Conservation (phyloP, 148 eudicot genomes). For the Camellia lanceoleosa region DNA sequence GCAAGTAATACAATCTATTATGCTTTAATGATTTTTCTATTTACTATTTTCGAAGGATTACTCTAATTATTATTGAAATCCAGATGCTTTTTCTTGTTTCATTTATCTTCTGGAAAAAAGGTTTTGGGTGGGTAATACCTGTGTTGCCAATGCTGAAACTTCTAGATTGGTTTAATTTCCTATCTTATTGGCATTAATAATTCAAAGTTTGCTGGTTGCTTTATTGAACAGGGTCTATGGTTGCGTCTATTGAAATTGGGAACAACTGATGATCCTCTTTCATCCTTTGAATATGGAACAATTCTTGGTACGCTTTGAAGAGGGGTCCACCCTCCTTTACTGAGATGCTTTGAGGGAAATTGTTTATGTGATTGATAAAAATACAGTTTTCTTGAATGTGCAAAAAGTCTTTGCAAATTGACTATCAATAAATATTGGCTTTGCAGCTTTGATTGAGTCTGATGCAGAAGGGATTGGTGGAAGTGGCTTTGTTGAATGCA, state of each 20-base stretch:
- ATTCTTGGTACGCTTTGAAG: slow-evolving; percentile 61
- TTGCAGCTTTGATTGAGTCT: slow-evolving; percentile 95
- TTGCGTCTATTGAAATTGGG: slow-evolving; percentile 91
- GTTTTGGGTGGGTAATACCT: not conserved
- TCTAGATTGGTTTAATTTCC: not conserved
- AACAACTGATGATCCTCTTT: slow-evolving; percentile 93
- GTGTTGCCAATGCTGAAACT: not conserved
- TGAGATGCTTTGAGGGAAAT: not conserved
- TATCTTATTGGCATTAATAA: slow-evolving; percentile 8
- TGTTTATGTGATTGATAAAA: not conserved
- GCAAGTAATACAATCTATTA: not conserved
- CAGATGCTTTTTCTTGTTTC: not conserved
- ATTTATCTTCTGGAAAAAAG: not conserved
- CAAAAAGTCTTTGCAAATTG: slow-evolving; percentile 2
- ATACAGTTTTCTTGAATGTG: not conserved
- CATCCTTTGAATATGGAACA: slow-evolving; percentile 98
- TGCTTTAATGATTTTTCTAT: not conserved
- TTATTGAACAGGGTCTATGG: slow-evolving; percentile 81
- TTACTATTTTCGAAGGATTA: not conserved
- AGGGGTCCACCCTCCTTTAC: slow-evolving; percentile 9
- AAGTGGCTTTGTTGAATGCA: slow-evolving; percentile 98
- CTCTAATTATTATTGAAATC: not conserved
- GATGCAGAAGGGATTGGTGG: slow-evolving; percentile 99
- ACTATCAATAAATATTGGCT: slow-evolving; percentile 6
- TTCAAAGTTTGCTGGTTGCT: slow-evolving; percentile 15